Percentiles rank a stretch among this genome's conserved stretches.
Evolutionary conservation across 768 basidiomycete genomes (phyloP).

Genomic region (Suillus subalutaceus): DNA sequence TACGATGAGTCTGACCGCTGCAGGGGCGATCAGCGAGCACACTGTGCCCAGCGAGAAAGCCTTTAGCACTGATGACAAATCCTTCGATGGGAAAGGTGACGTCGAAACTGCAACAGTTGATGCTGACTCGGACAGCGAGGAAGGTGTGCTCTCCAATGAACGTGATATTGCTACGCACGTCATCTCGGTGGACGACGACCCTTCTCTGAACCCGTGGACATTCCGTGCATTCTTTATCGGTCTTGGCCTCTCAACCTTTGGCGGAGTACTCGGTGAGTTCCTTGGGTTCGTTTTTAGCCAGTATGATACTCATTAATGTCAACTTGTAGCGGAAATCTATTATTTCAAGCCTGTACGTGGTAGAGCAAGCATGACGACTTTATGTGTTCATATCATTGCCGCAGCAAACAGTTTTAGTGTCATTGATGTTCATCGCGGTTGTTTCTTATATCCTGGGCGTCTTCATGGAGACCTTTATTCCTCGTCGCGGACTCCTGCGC

Average conservation of each 20-base stretch:
- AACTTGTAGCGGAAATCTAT: conserved; percentile 47
- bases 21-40: background rate
- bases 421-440: conserved; percentile 52
- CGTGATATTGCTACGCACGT: conserved; percentile 47
- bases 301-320: conserved; percentile 7
- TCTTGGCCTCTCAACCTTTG: conserved; percentile 48
- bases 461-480: conserved; percentile 43
- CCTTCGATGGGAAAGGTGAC: conserved; percentile 31
- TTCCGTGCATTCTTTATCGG: conserved; percentile 50
- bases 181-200: conserved; percentile 47
- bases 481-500: conserved; percentile 42
- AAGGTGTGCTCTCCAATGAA: conserved; percentile 41
- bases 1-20: conserved; percentile 12
- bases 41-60: conserved; percentile 11
- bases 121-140: conserved; percentile 21
- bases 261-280: conserved; percentile 46
- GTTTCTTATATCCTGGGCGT: conserved; percentile 50
- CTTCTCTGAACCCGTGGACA: conserved; percentile 48
- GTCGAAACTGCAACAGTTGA: conserved; percentile 33
- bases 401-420: conserved; percentile 52
- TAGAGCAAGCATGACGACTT: background rate
- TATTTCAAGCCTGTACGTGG: conserved; percentile 53
- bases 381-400: conserved; percentile 5
- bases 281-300: conserved; percentile 13
- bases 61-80: conserved; percentile 27